A percentile compares a stretch with the other conserved stretches of the same genome.
Conservation (phyloP, 768 basidiomycete genomes). For the Boletus rubroflammeus region DNA sequence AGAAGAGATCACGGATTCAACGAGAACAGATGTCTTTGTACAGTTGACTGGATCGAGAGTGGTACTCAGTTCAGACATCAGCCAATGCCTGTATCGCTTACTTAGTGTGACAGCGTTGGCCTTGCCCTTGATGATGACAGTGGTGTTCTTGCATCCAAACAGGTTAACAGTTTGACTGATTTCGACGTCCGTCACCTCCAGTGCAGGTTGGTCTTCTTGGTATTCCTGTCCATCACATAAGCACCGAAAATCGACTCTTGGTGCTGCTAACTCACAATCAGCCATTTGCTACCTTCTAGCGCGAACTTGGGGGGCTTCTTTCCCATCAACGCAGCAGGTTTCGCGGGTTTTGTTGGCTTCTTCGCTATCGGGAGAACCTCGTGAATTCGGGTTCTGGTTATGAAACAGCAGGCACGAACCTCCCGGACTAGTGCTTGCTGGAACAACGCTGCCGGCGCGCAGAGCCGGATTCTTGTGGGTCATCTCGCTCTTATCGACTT, state of each 20-base stretch:
- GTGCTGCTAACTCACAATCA: constrained; percentile 55
- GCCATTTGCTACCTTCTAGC: constrained; percentile 92
- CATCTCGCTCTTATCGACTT: constrained; percentile 96
- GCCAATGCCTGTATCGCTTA: constrained; percentile 29
- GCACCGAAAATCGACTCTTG: neutral
- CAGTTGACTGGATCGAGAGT: constrained; percentile 64
- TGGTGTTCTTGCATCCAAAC: constrained; percentile 85
- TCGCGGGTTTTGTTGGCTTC: constrained; percentile 76
- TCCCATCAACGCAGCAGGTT: constrained; percentile 76
- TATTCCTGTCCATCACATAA: constrained; percentile 62
- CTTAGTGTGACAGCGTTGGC: constrained; percentile 90
- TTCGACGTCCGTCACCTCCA: constrained; percentile 74
- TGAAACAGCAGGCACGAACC: constrained; percentile 27
- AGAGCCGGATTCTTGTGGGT: constrained; percentile 97
- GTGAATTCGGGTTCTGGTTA: neutral
- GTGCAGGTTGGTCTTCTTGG: constrained; percentile 72
- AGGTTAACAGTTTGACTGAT: constrained; percentile 84
- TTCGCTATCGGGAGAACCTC: constrained; percentile 36
- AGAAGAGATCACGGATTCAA: constrained; percentile 91
- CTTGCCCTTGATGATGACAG: constrained; percentile 85
- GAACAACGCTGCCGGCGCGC: constrained; percentile 52
- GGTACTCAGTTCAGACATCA: constrained; percentile 1
- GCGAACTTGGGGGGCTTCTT: constrained; percentile 92
- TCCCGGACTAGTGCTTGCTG: constrained; percentile 36
- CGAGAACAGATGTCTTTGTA: constrained; percentile 79